phyloP scores from a whole-genome alignment of 2,329 filamentous ascomycete genomes.

The Microsporum ferrugineum region DNA sequence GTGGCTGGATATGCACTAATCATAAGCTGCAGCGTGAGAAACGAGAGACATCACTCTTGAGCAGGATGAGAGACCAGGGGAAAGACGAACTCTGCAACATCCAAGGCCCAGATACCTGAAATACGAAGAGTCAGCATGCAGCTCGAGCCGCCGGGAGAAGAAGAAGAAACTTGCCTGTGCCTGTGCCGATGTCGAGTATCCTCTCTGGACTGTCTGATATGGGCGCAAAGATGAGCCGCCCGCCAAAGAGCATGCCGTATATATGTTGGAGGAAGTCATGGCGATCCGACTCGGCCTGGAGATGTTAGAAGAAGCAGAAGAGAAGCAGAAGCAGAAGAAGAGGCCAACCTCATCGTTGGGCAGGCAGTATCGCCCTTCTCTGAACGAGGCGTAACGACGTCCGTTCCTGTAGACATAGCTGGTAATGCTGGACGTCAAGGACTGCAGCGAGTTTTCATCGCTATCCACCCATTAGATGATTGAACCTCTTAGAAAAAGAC shows the following conservation, averaged over 20 bases:
- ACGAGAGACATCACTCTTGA: background rate
- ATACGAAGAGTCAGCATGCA: background rate
- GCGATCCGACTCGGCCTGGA: conserved; percentile 10
- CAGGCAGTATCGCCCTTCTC: conserved; percentile 9
- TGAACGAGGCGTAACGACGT: conserved; percentile 10
- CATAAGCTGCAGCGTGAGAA: background rate
- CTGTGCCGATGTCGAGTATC: conserved; percentile 14
- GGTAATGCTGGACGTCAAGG: conserved; percentile 3
- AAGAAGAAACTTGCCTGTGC: conserved; percentile 11
- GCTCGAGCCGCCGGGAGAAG: background rate
- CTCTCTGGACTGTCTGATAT: conserved; percentile 14
- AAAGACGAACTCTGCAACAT: conserved; percentile 14
- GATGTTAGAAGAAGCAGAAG: background rate
- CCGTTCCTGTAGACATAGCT: conserved; percentile 10
- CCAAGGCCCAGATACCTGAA: conserved; percentile 14
- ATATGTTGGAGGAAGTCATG: conserved; percentile 18
- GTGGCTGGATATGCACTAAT: conserved; percentile 6
- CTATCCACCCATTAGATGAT: background rate
- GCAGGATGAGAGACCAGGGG: background rate
- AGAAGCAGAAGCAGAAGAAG: background rate
- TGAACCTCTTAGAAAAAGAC: background rate
- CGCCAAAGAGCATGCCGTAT: conserved; percentile 16
- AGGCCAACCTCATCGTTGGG: background rate
- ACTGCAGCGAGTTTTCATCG: background rate
- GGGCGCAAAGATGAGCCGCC: conserved; percentile 19